Conservation (phyloP, 495 filamentous ascomycete species). For the Tirmania nivea region DNA sequence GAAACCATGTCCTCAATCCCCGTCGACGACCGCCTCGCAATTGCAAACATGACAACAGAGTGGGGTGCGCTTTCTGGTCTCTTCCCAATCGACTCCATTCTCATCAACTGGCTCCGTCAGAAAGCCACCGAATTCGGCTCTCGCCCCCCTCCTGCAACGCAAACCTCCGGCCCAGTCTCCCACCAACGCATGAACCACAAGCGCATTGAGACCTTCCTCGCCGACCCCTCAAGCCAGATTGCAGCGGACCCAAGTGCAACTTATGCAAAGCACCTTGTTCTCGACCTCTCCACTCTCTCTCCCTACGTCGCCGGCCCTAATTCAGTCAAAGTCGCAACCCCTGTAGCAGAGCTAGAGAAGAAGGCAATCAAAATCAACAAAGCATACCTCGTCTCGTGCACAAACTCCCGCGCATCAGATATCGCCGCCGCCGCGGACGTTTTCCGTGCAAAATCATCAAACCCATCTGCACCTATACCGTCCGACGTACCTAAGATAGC, state of each 20-base stretch:
- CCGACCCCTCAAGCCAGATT: constrained; percentile 32
- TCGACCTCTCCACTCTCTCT: constrained; percentile 60
- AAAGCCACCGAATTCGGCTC: constrained; percentile 44
- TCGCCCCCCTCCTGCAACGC: constrained; percentile 14
- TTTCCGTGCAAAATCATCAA: constrained; percentile 38
- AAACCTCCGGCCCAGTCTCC: background rate
- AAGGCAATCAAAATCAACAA: constrained; percentile 58
- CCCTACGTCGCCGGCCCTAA: constrained; percentile 83
- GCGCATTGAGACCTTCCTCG: constrained; percentile 42
- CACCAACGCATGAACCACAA: constrained; percentile 41
- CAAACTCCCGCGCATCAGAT: constrained; percentile 68
- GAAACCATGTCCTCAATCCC: constrained; percentile 54
- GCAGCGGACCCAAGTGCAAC: constrained; percentile 52
- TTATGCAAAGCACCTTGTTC: constrained; percentile 63
- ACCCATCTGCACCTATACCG: constrained; percentile 24
- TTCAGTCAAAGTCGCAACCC: constrained; percentile 70
- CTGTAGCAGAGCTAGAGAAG: constrained; percentile 48
- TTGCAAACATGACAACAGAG: constrained; percentile 91
- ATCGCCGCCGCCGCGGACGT: constrained; percentile 64
- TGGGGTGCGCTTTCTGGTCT: constrained; percentile 70
- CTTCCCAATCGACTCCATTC: constrained; percentile 60
- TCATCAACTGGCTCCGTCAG: constrained; percentile 52
- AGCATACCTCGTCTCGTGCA: constrained; percentile 82
- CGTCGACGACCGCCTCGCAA: constrained; percentile 59
- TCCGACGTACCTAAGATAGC: constrained; percentile 35